These are phyloP conservation scores for Trichoderma pleuroti DNA, from an alignment of 2,329 filamentous ascomycete genomes.

Conservation along the genomic window DNA sequence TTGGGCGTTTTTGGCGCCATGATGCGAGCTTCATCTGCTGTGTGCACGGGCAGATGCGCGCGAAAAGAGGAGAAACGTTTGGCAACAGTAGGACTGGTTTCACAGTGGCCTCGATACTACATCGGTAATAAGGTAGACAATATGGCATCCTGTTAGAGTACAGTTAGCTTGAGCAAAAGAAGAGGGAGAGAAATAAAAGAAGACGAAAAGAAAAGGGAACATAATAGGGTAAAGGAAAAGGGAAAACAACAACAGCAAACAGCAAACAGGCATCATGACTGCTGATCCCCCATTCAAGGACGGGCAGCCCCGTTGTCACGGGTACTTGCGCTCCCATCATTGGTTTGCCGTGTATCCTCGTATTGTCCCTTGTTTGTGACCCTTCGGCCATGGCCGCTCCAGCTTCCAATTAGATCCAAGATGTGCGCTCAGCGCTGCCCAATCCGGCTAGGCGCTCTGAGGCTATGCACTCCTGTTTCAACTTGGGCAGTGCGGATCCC, in stretches of 20 bases:
- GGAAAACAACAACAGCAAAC: neutral
- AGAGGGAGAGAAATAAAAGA: neutral
- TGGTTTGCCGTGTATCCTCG: neutral
- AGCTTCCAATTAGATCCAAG: slow-evolving; percentile 4
- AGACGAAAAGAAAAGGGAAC: neutral
- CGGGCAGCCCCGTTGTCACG: neutral
- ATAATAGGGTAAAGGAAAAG: too few species aligned
- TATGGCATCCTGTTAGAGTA: neutral
- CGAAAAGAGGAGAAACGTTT: neutral
- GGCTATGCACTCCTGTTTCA: slow-evolving; percentile 21
- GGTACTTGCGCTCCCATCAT: neutral
- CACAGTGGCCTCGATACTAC: neutral
- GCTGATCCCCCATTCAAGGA: neutral
- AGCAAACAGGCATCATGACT: neutral
- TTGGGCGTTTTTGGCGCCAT: neutral
- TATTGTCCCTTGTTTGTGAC: neutral
- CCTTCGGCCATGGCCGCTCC: neutral
- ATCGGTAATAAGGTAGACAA: neutral
- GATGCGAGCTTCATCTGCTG: neutral
- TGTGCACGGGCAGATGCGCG: neutral
- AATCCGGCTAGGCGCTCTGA: slow-evolving; percentile 4
- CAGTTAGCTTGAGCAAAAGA: neutral
- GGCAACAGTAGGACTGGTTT: neutral
- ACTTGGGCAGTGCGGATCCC: slow-evolving; percentile 48
- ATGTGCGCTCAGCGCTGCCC: neutral